phyloP scores from a whole-genome alignment of 192 early-diverging fungal species.

The Borealophlyctis nickersoniae region DNA sequence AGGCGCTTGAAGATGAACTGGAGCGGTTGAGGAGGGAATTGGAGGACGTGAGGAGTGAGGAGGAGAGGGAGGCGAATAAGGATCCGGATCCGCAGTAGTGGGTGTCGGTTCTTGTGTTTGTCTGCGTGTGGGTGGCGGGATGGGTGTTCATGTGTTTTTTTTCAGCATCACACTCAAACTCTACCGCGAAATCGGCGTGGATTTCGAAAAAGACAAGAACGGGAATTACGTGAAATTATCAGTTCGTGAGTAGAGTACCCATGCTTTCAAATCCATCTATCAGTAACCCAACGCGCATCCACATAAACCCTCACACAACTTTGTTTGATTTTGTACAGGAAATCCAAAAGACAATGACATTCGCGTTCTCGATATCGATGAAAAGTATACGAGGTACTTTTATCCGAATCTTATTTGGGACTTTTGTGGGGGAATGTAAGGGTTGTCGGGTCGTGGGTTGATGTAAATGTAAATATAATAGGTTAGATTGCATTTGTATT shows the following conservation, averaged over 20 bases:
- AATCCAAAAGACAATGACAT: not conserved
- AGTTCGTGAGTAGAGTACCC: not conserved
- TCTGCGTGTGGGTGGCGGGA: not conserved
- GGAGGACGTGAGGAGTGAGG: no score
- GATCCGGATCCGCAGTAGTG: not conserved
- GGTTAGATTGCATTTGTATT: no score
- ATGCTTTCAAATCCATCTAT: not conserved
- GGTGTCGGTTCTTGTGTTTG: not conserved
- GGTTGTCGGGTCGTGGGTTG: no score
- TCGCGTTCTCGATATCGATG: not conserved
- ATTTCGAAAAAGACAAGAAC: not conserved
- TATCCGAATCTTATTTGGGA: not conserved
- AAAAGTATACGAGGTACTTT: not conserved
- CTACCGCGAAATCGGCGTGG: not conserved
- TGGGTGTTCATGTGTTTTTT: not conserved
- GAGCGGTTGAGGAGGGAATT: no score
- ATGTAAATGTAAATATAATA: no score
- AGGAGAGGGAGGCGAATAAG: not conserved
- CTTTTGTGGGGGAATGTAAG: not conserved
- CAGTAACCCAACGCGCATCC: not conserved
- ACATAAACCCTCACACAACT: no score
- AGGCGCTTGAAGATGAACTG: not conserved
- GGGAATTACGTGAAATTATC: not conserved
- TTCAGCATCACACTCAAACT: not conserved
- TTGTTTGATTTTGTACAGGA: not conserved